Conservation (phyloP, 352 stramenopile species). For the Phytophthora vignae region DNA sequence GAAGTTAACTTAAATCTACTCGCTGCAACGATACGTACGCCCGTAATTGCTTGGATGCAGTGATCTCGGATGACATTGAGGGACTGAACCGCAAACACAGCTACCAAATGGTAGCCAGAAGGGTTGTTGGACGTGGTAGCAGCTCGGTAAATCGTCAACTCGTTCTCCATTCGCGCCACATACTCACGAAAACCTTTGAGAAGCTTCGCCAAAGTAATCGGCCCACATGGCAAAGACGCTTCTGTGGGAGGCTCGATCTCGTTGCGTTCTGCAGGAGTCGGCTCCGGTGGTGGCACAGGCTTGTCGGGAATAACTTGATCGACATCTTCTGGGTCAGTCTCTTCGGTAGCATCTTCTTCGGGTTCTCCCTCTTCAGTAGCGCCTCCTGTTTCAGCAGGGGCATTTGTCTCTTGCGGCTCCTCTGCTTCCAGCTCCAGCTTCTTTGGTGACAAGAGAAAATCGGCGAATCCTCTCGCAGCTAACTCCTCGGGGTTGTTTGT, state of each 20-base stretch:
- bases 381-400: background rate
- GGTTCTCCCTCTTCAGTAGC: conserved; percentile 2
- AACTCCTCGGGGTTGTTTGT: conserved; percentile 33
- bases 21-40: conserved; percentile 43
- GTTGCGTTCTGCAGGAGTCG: conserved; percentile 44
- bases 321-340: conserved; percentile 22
- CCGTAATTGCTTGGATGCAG: conserved; percentile 64
- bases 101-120: conserved; percentile 45
- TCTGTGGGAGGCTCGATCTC: conserved; percentile 48
- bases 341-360: conserved; percentile 1
- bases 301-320: conserved; percentile 4
- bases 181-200: conserved; percentile 46
- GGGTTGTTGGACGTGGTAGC: background rate
- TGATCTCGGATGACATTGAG: conserved; percentile 60
- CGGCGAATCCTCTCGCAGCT: conserved; percentile 33
- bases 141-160: conserved; percentile 15
- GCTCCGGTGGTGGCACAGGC: conserved; percentile 20
- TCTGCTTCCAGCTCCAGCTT: conserved; percentile 12
- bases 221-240: conserved; percentile 39
- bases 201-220: conserved; percentile 41
- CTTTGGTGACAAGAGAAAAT: conserved; percentile 28
- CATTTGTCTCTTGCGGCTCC: background rate
- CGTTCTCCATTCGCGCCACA: conserved; percentile 27
- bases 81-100: conserved; percentile 56
- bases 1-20: background rate